phyloP scores from a whole-genome alignment of 1,284 basidiomycete genomes.

The Uromyces viciae-fabae region DNA sequence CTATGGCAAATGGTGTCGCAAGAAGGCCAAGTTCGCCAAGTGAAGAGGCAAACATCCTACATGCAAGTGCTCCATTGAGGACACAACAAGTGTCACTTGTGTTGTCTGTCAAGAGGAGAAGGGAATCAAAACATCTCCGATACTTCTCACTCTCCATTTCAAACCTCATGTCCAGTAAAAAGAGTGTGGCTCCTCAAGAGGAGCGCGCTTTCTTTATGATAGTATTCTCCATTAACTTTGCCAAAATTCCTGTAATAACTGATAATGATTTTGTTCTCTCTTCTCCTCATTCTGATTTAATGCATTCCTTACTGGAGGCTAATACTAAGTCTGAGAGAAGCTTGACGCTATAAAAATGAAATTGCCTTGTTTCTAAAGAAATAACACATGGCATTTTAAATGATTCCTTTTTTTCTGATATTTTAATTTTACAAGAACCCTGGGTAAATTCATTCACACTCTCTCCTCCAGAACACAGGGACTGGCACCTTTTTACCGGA shows the following conservation, averaged over 20 bases:
- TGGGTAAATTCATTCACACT: slow-evolving; percentile 4
- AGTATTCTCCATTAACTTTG: neutral
- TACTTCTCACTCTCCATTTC: neutral
- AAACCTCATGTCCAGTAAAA: neutral
- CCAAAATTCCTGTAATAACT: no score
- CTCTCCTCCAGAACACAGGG: neutral
- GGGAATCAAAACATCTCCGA: neutral
- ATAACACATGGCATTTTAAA: neutral
- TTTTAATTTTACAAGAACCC: slow-evolving; percentile 15
- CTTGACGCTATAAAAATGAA: neutral
- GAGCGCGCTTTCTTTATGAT: neutral
- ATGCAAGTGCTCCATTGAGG: no score
- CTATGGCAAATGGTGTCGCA: neutral
- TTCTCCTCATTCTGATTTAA: neutral
- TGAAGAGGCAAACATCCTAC: no score
- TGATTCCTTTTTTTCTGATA: neutral
- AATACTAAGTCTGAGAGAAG: neutral
- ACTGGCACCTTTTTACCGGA: neutral
- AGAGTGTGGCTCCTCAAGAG: neutral
- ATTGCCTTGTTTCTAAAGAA: neutral
- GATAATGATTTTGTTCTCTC: neutral
- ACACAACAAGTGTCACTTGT: neutral
- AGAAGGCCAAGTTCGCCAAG: neutral
- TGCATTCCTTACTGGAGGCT: neutral
- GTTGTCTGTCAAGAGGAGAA: neutral